Evolutionary conservation across 1,284 basidiomycete species (phyloP).

Genomic region (Fomitopsis pinicola): DNA sequence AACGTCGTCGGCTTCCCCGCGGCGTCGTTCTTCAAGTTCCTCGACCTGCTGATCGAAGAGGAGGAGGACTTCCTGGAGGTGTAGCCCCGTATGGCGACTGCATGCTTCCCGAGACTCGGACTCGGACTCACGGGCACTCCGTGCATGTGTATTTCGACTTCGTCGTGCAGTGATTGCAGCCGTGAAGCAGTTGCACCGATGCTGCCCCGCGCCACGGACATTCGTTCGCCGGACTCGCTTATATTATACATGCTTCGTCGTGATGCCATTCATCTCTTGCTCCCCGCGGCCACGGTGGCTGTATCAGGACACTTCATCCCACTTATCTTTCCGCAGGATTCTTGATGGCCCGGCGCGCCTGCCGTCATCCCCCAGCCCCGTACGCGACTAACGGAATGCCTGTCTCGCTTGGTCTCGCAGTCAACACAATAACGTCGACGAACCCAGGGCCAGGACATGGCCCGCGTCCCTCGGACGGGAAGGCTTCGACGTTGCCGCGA

Average conservation of each 20-base stretch:
- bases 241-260: neutral
- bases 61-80: conserved; percentile 65
- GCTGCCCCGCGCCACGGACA: neutral
- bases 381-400: neutral
- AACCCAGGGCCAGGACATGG: neutral
- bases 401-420: no score
- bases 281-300: neutral
- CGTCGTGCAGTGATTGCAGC: neutral
- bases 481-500: neutral
- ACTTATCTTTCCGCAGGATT: neutral
- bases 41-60: conserved; percentile 65
- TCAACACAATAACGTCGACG: neutral
- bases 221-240: neutral
- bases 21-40: conserved; percentile 69
- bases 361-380: neutral
- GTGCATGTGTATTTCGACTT: neutral
- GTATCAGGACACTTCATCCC: neutral
- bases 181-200: neutral
- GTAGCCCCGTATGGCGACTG: conserved; percentile 15
- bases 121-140: neutral
- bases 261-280: neutral
- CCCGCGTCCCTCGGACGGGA: neutral
- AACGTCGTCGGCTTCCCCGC: conserved; percentile 93
- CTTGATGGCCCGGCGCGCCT: neutral
- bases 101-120: neutral